phyloP scores from a whole-genome alignment of 129 eudicot species.

The Centella asiatica region DNA sequence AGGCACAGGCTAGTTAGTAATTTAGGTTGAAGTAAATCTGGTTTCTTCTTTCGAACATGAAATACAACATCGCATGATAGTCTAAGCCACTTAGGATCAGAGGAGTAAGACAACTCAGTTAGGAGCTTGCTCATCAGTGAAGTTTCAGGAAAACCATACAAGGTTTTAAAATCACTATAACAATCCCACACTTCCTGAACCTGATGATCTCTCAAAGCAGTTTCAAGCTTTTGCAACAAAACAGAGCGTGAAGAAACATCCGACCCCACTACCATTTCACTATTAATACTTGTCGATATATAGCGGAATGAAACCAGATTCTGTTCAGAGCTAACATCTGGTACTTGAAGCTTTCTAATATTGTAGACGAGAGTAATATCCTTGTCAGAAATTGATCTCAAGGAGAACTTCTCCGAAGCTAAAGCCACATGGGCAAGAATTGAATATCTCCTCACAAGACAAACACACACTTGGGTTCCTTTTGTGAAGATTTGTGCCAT shows the following conservation, averaged over 20 bases:
- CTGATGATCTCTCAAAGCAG: conserved; percentile 38
- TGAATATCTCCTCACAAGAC: conserved; percentile 20
- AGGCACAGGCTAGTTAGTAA: conserved; percentile 47
- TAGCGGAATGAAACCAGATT: conserved; percentile 8
- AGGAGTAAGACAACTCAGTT: conserved; percentile 50
- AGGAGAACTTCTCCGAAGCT: conserved; percentile 5
- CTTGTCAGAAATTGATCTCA: conserved; percentile 13
- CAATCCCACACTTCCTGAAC: conserved; percentile 62
- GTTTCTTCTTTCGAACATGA: conserved; percentile 32
- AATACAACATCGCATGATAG: conserved; percentile 45
- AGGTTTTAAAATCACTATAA: conserved; percentile 42
- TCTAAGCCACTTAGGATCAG: conserved; percentile 51
- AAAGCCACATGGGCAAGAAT: conserved; percentile 10
- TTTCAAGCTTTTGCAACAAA: conserved; percentile 48
- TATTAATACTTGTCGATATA: conserved; percentile 15
- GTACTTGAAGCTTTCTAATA: conserved; percentile 7
- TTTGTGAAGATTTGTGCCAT: conserved; percentile 23
- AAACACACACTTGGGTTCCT: conserved; percentile 4
- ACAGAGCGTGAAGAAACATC: conserved; percentile 32
- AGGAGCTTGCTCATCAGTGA: conserved; percentile 34
- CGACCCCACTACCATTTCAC: conserved; percentile 21
- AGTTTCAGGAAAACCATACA: conserved; percentile 52
- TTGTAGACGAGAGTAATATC: conserved; percentile 1
- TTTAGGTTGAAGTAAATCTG: conserved; percentile 36
- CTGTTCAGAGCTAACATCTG: not conserved